Evolutionary conservation across 2,329 filamentous ascomycete genomes (phyloP).

Genomic region (Cladosporium sp.): DNA sequence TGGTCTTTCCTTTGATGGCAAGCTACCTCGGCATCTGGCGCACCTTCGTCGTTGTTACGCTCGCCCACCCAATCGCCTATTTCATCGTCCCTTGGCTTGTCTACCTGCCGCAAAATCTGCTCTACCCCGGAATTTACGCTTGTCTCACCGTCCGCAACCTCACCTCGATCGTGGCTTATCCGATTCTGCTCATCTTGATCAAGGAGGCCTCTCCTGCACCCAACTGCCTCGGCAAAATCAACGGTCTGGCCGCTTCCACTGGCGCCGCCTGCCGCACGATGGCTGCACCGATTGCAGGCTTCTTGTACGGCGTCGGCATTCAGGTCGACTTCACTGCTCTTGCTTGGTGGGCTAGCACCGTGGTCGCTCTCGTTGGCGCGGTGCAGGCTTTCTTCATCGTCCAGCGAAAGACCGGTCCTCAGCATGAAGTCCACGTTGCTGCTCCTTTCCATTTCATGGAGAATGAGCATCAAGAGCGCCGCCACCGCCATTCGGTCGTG

Average conservation of each 20-base stretch:
- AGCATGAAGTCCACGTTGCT: conserved; percentile 11
- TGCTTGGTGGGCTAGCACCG: conserved; percentile 58
- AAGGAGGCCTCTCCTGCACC: conserved; percentile 66
- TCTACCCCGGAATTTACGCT: conserved; percentile 62
- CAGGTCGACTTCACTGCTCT: conserved; percentile 56
- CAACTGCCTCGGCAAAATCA: conserved; percentile 63
- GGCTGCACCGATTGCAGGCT: conserved; percentile 63
- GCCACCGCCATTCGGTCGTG: conserved; percentile 1
- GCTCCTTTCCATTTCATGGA: conserved; percentile 10
- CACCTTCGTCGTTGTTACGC: conserved; percentile 60
- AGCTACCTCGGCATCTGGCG: conserved; percentile 63
- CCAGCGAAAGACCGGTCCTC: conserved; percentile 9
- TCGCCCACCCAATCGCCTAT: conserved; percentile 64
- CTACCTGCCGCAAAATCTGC: conserved; percentile 49
- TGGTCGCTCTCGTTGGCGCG: conserved; percentile 53
- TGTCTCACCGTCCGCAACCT: conserved; percentile 63
- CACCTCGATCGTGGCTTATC: conserved; percentile 65
- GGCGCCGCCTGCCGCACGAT: conserved; percentile 69
- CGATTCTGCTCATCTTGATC: conserved; percentile 65
- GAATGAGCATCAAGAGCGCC: conserved; percentile 4
- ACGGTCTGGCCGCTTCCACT: conserved; percentile 66
- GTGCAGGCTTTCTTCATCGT: conserved; percentile 37
- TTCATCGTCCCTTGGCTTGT: conserved; percentile 65
- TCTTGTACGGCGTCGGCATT: conserved; percentile 61
- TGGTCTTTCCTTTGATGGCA: conserved; percentile 65